Evolutionary conservation across 768 basidiomycete species (phyloP).

Genomic region (Suillus paluster): DNA sequence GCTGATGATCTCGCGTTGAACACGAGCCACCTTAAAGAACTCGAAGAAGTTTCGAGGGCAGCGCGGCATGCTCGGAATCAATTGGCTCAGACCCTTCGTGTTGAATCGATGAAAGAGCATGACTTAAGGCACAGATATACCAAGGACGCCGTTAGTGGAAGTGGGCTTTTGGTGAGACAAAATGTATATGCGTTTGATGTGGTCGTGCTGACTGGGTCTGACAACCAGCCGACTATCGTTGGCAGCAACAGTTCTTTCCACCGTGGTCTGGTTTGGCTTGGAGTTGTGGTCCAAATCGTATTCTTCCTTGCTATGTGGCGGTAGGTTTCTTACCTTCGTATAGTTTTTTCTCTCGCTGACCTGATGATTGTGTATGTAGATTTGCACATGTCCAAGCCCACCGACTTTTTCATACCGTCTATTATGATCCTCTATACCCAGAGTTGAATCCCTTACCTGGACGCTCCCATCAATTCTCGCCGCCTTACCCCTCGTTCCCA

Average conservation of each 20-base stretch:
- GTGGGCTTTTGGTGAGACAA: constrained; percentile 42
- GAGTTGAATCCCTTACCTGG: constrained; percentile 61
- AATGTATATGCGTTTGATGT: neutral
- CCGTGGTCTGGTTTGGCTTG: constrained; percentile 40
- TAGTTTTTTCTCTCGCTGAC: constrained; percentile 1
- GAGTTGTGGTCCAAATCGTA: constrained; percentile 48
- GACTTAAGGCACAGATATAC: constrained; percentile 40
- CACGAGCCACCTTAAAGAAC: constrained; percentile 49
- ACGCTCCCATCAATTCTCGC: constrained; percentile 29
- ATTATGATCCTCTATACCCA: constrained; percentile 79
- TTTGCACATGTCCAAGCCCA: constrained; percentile 53
- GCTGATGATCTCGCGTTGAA: constrained; percentile 42
- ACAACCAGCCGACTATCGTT: constrained; percentile 25
- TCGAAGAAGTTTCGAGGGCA: constrained; percentile 56
- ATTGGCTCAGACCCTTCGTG: constrained; percentile 46
- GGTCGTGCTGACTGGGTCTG: constrained; percentile 4
- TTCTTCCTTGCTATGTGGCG: constrained; percentile 59
- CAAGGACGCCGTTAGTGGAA: constrained; percentile 41
- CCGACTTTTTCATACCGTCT: constrained; percentile 70
- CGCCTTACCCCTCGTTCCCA: constrained; percentile 40
- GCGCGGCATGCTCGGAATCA: constrained; percentile 55
- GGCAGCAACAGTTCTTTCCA: constrained; percentile 24
- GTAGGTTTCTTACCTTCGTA: constrained; percentile 40
- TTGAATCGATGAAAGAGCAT: constrained; percentile 41
- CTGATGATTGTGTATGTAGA: constrained; percentile 31